Conservation (phyloP, 306 rosid genomes). For the Vigna unguiculata region DNA sequence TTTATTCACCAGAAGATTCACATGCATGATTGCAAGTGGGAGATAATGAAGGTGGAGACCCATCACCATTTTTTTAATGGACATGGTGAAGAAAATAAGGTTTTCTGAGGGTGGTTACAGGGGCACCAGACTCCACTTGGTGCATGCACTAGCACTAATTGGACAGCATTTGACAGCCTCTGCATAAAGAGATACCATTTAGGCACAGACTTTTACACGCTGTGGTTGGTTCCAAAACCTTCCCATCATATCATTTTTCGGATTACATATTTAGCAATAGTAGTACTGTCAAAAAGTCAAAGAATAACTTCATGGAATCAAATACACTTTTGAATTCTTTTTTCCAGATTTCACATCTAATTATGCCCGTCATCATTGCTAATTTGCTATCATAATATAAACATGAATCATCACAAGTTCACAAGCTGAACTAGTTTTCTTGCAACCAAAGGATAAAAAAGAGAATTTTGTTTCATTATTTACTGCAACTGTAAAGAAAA, state of each 20-base stretch:
- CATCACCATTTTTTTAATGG: conserved; percentile 42
- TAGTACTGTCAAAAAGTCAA: conserved; percentile 41
- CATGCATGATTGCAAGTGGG: conserved; percentile 60
- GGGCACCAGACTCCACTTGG: conserved; percentile 43
- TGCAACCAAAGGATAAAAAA: neutral
- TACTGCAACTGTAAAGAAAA: neutral
- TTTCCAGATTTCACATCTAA: neutral
- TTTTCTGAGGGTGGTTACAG: conserved; percentile 31
- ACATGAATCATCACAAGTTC: neutral
- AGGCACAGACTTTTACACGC: conserved; percentile 30
- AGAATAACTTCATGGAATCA: conserved; percentile 36
- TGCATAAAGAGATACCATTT: conserved; percentile 42
- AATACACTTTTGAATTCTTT: conserved; percentile 23
- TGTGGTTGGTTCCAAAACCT: conserved; percentile 39
- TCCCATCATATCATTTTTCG: conserved; percentile 44
- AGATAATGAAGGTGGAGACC: conserved; percentile 55
- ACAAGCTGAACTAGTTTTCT: neutral
- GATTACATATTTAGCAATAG: conserved; percentile 5
- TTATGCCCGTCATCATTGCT: conserved; percentile 23
- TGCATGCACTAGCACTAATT: conserved; percentile 38
- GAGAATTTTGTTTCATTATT: neutral
- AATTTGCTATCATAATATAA: conserved; percentile 6
- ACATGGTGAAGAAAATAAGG: conserved; percentile 30
- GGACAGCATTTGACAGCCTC: conserved; percentile 47
- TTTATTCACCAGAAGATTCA: conserved; percentile 54